Evolutionary conservation across 2,329 filamentous ascomycete species (phyloP).

Genomic region (Piedraia hortae): DNA sequence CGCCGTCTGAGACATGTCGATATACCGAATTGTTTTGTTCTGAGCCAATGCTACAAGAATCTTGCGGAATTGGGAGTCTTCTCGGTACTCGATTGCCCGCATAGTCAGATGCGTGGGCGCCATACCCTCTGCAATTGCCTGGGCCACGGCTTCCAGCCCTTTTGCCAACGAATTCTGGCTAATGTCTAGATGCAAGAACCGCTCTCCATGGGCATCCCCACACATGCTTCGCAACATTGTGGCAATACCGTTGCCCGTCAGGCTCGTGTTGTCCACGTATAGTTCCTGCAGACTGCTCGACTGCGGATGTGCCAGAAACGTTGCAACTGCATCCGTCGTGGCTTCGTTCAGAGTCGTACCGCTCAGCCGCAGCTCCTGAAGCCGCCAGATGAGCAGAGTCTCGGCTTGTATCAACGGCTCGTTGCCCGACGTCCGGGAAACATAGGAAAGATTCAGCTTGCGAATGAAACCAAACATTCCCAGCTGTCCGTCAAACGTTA

Average conservation of each 20-base stretch:
- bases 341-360: slow-evolving; percentile 32
- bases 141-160: slow-evolving; percentile 23
- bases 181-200: slow-evolving; percentile 36
- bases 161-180: slow-evolving; percentile 33
- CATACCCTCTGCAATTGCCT: slow-evolving; percentile 23
- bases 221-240: slow-evolving; percentile 36
- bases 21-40: slow-evolving; percentile 33
- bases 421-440: slow-evolving; percentile 32
- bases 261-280: slow-evolving; percentile 37
- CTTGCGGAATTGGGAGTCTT: slow-evolving; percentile 34
- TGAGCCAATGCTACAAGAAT: slow-evolving; percentile 32
- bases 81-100: slow-evolving; percentile 39
- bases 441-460: slow-evolving; percentile 36
- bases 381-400: slow-evolving; percentile 35
- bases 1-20: slow-evolving; percentile 44
- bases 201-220: slow-evolving; percentile 14
- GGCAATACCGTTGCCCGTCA: slow-evolving; percentile 36
- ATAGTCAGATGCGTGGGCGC: slow-evolving; percentile 38
- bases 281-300: slow-evolving; percentile 33
- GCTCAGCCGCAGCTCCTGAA: slow-evolving; percentile 38
- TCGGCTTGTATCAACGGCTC: slow-evolving; percentile 38
- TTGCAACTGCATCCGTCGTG: slow-evolving; percentile 34
- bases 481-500: slow-evolving; percentile 37
- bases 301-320: slow-evolving; percentile 26
- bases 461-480: slow-evolving; percentile 38